Evolutionary conservation across 768 basidiomycete genomes (phyloP), one percentile per base, ranked within the genome.

Genomic region (Agaricus blazei): DNA sequence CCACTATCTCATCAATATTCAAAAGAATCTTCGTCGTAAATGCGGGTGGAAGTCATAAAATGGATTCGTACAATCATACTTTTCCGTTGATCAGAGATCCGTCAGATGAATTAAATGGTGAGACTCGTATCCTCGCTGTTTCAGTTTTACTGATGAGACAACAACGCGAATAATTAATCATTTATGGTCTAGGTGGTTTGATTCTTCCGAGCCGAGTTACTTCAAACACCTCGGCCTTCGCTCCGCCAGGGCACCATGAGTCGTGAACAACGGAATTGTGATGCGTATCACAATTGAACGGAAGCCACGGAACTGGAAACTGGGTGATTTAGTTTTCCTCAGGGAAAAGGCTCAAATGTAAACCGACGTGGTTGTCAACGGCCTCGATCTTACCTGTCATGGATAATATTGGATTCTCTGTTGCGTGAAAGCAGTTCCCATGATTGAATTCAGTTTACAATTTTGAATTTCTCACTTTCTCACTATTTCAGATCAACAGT

Each of bases 101-200:
- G 1, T 78, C 87, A 0, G 68, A 78, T 42, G 59, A 61, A 26
- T 66, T 85, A 36, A 84, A 87, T 62, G 81, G 80, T 0, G 79
- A 87, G 9, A 81, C 91, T 44, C 89, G 89, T 4, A 87, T 92
- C 50, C 85, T 93, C 58, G 90, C 88, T 28, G 89, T 93, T 14
- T 88, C 87, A 2, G 89, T 89, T 1, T 88, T 87, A 11, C 72
- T 91, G 8, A 65, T 70, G 37, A 85, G 87, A 60, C 68, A 68
- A 15, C 82, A 87, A 62, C 75, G 81, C 3, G 67, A 74, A 0
- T 77, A 84, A 52, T 68, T 90, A 50, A 67, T 72, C 7, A 64
- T 72, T 11, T 67, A 74, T 45, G 83, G 88, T 40, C 78, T 90
- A 65, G 88, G 90, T 64, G 90, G 90, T 3, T 93, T 88, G 88